Evolutionary conservation across 2,329 filamentous ascomycete genomes (phyloP), one percentile per base, ranked within the genome.

Genomic region (Aspergillus spinulosporus): DNA sequence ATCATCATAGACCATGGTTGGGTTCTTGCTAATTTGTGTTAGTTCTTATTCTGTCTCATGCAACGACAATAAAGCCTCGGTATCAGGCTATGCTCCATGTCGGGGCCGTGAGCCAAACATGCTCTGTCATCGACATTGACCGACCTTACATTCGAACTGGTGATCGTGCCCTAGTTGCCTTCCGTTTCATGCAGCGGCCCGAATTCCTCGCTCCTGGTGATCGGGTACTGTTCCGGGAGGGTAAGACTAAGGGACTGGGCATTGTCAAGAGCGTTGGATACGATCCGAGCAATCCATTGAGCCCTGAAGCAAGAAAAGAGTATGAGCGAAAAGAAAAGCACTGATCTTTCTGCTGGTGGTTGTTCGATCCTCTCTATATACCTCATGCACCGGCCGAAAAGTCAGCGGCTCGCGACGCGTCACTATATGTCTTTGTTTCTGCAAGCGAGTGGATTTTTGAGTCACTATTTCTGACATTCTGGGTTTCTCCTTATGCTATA

Each of bases 71-170:
- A 74, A 94, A 96, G 74, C 92, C 87, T 0, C 93, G 92, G 67
- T 99, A 99, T 64, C 94, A 99, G 77, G 94, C 94, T 0, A 99
- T 97, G 92, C 82, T 99, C 21, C 94, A 99, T 66, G 92, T 99
- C 3, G 94, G 94, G 0, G 90, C 94, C 0, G 89, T 99, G 43
- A 91, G 89, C 40, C 94, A 99, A 76, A 99, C 94, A 0, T 99
- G 94, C 69, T 87, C 92, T 8, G 97, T 99, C 69, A 96, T 99
- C 67, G 94, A 97, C 68, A 94, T 99, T 63, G 94, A 99, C 71
- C 87, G 93, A n/a, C 89, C 89, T 28, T 94, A 92, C 67, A 97
- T 99, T 62, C 86, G 94, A 5, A 97, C 93, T 0, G 94, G 94
- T 7, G 94, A 97, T 72, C 83, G 93, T n/a, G 94, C 94, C 2